These are phyloP conservation scores for Adenanthera pavonina DNA, from an alignment of 306 rosid species.

Conservation along the genomic window DNA sequence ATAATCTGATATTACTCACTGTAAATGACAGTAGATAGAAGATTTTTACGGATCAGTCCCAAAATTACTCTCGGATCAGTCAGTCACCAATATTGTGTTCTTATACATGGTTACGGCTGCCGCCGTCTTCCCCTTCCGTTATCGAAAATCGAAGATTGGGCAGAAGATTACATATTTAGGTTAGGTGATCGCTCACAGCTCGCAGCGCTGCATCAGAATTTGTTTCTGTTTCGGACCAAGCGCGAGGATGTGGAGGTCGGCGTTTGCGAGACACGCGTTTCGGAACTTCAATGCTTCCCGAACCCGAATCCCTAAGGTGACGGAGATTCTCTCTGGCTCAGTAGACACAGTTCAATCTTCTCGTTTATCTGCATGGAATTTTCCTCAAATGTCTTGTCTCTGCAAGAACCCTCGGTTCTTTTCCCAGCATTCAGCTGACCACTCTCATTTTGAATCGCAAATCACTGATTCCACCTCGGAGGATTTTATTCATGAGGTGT, in stretches of 20 bases:
- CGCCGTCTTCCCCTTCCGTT: not conserved
- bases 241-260: slow-evolving; percentile 38
- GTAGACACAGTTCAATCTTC: not conserved
- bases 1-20: too few species aligned
- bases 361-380: not conserved
- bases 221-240: not conserved
- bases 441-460: slow-evolving; percentile 22
- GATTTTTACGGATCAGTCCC: too few species aligned
- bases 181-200: not conserved
- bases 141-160: not conserved
- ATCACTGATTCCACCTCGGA: slow-evolving; percentile 10
- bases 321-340: slow-evolving; percentile 29
- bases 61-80: too few species aligned
- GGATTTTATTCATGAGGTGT: not conserved
- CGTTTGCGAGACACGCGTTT: slow-evolving; percentile 26
- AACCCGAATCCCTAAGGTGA: slow-evolving; percentile 35
- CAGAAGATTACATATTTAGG: not conserved
- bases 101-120: not conserved
- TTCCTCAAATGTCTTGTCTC: slow-evolving; percentile 12
- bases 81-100: not conserved
- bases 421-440: slow-evolving; percentile 34
- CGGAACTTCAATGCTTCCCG: slow-evolving; percentile 25
- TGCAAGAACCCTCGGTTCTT: slow-evolving; percentile 41
- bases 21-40: too few species aligned
- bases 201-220: not conserved